Evolutionary conservation across 2,329 filamentous ascomycete species (phyloP).

Genomic region (Penicillium aurantiogriseum): DNA sequence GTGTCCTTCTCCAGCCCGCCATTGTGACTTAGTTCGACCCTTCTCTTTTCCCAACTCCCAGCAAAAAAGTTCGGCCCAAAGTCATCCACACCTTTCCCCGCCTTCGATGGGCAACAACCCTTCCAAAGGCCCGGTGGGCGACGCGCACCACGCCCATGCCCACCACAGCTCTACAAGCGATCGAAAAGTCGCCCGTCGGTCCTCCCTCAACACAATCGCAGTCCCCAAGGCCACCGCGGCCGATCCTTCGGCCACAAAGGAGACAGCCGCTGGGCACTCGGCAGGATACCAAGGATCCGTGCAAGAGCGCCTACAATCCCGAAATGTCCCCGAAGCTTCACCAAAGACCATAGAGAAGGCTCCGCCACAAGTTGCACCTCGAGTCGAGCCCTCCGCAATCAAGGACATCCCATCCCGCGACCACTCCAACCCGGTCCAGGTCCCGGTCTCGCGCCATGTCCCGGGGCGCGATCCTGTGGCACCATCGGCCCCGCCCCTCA

Average conservation of each 20-base stretch:
- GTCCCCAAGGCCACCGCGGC: slow-evolving; percentile 41
- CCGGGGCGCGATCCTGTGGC: slow-evolving; percentile 34
- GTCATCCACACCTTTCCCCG: slow-evolving; percentile 20
- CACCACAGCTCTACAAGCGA: slow-evolving; percentile 31
- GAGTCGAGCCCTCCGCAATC: slow-evolving; percentile 18
- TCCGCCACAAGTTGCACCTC: slow-evolving; percentile 25
- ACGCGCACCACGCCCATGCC: slow-evolving; percentile 29
- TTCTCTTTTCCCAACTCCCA: slow-evolving; percentile 7
- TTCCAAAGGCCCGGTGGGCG: slow-evolving; percentile 43
- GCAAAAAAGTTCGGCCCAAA: slow-evolving; percentile 8
- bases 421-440: slow-evolving; percentile 41
- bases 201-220: slow-evolving; percentile 43
- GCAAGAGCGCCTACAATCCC: slow-evolving; percentile 44
- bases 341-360: slow-evolving; percentile 25
- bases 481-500: slow-evolving; percentile 48
- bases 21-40: slow-evolving; percentile 14
- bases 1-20: slow-evolving; percentile 22
- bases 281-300: slow-evolving; percentile 36
- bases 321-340: slow-evolving; percentile 35
- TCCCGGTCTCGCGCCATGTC: slow-evolving; percentile 33
- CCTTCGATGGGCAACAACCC: slow-evolving; percentile 50
- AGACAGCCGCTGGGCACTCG: slow-evolving; percentile 44
- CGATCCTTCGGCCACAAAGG: slow-evolving; percentile 44
- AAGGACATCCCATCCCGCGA: slow-evolving; percentile 34
- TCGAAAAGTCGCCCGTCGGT: slow-evolving; percentile 41